phyloP scores from a whole-genome alignment of 352 stramenopile species.

The Phytophthora tentaculata region DNA sequence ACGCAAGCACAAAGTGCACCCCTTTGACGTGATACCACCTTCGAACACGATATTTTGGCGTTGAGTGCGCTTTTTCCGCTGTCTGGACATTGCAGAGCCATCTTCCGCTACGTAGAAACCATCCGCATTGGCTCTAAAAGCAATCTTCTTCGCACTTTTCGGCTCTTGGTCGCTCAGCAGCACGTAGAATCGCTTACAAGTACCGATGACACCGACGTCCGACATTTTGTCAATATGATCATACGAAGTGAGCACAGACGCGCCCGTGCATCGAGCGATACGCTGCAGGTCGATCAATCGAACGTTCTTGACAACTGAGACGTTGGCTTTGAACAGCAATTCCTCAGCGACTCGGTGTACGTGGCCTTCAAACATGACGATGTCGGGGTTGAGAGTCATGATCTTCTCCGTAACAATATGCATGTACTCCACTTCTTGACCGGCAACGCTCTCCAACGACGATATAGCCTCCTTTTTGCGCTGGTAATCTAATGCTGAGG shows the following conservation, averaged over 20 bases:
- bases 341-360: conserved; percentile 88
- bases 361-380: conserved; percentile 86
- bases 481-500: conserved; percentile 85
- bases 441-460: conserved; percentile 82
- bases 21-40: conserved; percentile 71
- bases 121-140: conserved; percentile 42
- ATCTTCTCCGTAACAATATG: conserved; percentile 91
- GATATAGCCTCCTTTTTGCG: conserved; percentile 85
- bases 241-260: conserved; percentile 82
- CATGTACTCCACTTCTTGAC: conserved; percentile 91
- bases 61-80: conserved; percentile 66
- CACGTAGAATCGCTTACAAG: conserved; percentile 85
- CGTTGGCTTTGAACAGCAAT: conserved; percentile 72
- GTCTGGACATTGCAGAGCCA: conserved; percentile 11
- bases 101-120: conserved; percentile 29
- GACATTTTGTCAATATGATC: conserved; percentile 91
- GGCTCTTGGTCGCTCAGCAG: conserved; percentile 83
- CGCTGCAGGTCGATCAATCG: conserved; percentile 79
- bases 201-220: conserved; percentile 74
- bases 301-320: conserved; percentile 89
- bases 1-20: conserved; percentile 84
- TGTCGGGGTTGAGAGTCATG: conserved; percentile 82
- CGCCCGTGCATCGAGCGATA: conserved; percentile 77
- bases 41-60: conserved; percentile 90
- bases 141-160: conserved; percentile 66